phyloP scores from a whole-genome alignment of 768 basidiomycete genomes.

The Leucosporidium yakuticum region DNA sequence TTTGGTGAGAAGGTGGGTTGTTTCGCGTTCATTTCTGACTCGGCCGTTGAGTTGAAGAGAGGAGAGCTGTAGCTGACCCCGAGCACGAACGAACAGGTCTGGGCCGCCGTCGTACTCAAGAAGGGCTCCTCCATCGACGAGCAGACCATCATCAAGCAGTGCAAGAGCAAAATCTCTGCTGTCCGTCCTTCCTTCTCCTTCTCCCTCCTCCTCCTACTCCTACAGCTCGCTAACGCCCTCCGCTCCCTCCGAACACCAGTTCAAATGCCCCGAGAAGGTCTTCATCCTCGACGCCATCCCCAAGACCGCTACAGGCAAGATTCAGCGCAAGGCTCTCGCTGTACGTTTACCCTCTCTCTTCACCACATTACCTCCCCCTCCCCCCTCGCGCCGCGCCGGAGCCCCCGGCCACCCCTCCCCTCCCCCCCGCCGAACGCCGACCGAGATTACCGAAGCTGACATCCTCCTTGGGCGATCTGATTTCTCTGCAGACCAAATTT shows the following conservation, averaged over 20 bases:
- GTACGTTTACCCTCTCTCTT: neutral
- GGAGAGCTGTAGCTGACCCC: neutral
- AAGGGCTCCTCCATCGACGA: conserved; percentile 11
- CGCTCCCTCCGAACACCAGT: conserved; percentile 19
- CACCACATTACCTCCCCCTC: no score
- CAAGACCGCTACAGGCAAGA: conserved; percentile 38
- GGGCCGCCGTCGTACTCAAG: conserved; percentile 32
- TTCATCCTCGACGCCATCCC: conserved; percentile 36
- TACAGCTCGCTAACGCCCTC: neutral
- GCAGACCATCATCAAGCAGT: conserved; percentile 12
- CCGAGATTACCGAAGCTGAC: neutral
- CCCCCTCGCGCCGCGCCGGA: no score
- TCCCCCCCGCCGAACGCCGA: no score
- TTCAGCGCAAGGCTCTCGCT: conserved; percentile 35
- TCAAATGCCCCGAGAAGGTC: conserved; percentile 33
- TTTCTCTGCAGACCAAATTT: conserved; percentile 1
- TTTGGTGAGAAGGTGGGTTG: conserved; percentile 33
- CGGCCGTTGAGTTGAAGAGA: no score
- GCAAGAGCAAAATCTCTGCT: conserved; percentile 9
- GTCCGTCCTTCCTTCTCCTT: neutral
- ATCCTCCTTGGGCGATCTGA: neutral
- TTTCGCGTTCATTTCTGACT: neutral
- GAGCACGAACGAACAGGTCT: neutral
- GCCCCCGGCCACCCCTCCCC: no score
- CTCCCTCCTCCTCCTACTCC: neutral